Evolutionary conservation across 768 basidiomycete species (phyloP), one percentile per base, ranked within the genome.

Genomic region (Kwoniella newhampshirensis): DNA sequence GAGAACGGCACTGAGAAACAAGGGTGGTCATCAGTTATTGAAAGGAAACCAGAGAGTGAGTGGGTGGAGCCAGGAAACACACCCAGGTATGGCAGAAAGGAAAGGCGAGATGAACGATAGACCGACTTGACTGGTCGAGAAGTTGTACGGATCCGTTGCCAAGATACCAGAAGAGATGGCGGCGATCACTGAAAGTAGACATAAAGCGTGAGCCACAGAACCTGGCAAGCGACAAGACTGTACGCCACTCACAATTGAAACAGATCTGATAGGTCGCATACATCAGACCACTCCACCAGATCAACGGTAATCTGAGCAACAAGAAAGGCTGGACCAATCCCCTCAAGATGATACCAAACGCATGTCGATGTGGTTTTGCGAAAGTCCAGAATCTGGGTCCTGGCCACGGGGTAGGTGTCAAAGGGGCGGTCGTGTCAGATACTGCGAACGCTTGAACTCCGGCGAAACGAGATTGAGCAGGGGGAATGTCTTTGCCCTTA

Each of bases 201-300:
- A 37, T n/a, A n/a, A n/a, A 37, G 36, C n/a, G 36, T 37, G 36
- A 11, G 36, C n/a, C 11, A 37, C 11, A 37, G 11, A 37, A 37
- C 11, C 36, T 37, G 36, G 36, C 11, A 37, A 11, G n/a, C 11
- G 11, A 37, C n/a, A 46, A 13, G 17, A 12, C n/a, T n/a, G n/a
- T n/a, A 46, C 17, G 44, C 25, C 18, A 49, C 53, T 43, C 45
- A 60, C 59, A 30, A 28, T 59, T 52, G 44, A 53, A 53, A 37
- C 43, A 54, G n/a, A 60, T 42, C 26, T 60, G 59, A 39, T 60
- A 60, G 11, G 48, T 46, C 13, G 44, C 59, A 39, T 53, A 60
- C 45, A 51, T 51, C 39, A 54, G 21, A 35, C 52, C 54, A 43
- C 54, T 39, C 43, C 42, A 60, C 52, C 41, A 43, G 18, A 61